Base-by-base conservation (phyloP, 768 basidiomycete species). In the Mycena galericulata region DNA sequence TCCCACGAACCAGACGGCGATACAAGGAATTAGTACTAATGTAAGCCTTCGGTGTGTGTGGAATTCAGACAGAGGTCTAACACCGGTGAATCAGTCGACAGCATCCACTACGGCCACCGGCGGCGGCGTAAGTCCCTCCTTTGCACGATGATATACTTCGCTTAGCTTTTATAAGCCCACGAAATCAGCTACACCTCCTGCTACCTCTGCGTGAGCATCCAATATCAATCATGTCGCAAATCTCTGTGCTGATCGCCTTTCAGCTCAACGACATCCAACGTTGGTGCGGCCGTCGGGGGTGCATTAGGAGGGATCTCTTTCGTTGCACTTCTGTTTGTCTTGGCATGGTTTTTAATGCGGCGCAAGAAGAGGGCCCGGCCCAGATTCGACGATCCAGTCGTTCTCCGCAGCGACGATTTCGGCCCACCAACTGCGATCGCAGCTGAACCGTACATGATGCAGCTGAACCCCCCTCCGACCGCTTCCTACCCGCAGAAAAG, bases 1-100 rank as follows among this genome's bases (percentile, higher is more conserved):
- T 2, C 56, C 68, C 5, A 60, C 70, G 9, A 71, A 64, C 62
- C 49, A 58, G 24, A 66, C 67, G 10, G 67, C 62, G 12, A 27
- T 59, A 6, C 47, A 10, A 1, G 1, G 15, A 20, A 41, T 17
- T 53, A 22, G 14, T 56, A 43, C 47, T 14, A 20, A 18, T 29
- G 64, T 50, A 20, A 57, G 64, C 26, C 38, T 24, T 56, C 24
- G 22, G 30, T 22, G n/a, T 0, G 14, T 41, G 46, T 15, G 30
- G 2, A 5, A 24, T 38, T 41, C 29, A 12, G 22, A 51, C 3
- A 58, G n/a, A n/a, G n/a, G n/a, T 11, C 34, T 65, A 12, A 65
- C 26, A 20, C 32, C 47, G 4, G 22, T 40, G 15, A 14, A 10
- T 34, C 15, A 65, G 64, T 2, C 15, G 38, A 24, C 64, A 32